Conservation (phyloP, 495 filamentous ascomycete genomes). For the Hypoxylon subgilvum region DNA sequence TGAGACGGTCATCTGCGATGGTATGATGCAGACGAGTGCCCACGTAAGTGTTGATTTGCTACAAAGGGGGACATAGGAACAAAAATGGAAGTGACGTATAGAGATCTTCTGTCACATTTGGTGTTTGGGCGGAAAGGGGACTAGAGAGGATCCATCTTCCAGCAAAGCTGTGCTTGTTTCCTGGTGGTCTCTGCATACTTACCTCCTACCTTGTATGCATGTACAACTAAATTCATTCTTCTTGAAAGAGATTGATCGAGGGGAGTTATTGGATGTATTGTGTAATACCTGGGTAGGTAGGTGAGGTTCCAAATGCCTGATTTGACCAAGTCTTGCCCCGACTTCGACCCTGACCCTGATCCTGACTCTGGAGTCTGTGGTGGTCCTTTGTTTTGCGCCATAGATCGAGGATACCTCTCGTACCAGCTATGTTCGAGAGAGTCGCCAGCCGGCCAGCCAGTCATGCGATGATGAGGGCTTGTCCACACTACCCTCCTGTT, state of each 20-base stretch:
- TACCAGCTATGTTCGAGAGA: too few species aligned
- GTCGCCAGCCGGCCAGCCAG: too few species aligned
- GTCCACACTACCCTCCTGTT: too few species aligned
- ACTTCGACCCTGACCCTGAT: too few species aligned
- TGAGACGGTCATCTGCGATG: neutral
- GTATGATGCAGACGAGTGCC: neutral
- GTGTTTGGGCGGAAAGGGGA: slow-evolving; percentile 18
- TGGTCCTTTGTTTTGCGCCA: too few species aligned
- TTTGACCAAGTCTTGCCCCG: too few species aligned
- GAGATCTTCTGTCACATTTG: slow-evolving; percentile 24
- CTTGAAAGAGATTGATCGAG: neutral
- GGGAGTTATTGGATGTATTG: neutral
- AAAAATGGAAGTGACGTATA: slow-evolving; percentile 33
- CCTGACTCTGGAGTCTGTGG: too few species aligned
- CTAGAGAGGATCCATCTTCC: neutral
- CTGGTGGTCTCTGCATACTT: too few species aligned
- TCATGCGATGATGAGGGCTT: too few species aligned
- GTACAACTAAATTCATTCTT: slow-evolving; percentile 11
- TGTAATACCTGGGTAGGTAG: neutral
- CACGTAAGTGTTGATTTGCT: slow-evolving; percentile 20
- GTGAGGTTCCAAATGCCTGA: too few species aligned
- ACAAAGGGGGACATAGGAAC: slow-evolving; percentile 20
- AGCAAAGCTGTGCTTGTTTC: slow-evolving; percentile 19
- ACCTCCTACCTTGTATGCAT: neutral
- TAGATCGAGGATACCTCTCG: too few species aligned